Conservation (phyloP, 2,329 filamentous ascomycete species). For the Aspergillus felis region DNA sequence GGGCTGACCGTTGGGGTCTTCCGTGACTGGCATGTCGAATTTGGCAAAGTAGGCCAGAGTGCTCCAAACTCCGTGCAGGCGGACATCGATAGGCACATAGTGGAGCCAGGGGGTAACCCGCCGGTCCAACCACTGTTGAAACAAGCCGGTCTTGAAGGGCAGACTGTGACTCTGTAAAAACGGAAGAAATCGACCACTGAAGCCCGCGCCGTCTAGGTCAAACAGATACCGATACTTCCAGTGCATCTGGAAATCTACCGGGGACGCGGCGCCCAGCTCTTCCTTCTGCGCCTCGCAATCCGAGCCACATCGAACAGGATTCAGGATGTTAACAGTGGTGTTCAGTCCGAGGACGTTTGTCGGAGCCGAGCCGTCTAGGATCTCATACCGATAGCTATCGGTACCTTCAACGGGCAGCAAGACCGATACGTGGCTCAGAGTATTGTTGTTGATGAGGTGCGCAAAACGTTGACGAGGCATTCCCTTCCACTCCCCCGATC, state of each 20-base stretch:
- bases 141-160: constrained; percentile 67
- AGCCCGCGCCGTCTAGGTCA: constrained; percentile 65
- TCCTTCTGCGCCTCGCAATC: constrained; percentile 50
- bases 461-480: constrained; percentile 68
- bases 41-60: constrained; percentile 72
- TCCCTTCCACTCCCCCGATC: constrained; percentile 57
- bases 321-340: constrained; percentile 56
- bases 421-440: constrained; percentile 48
- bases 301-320: constrained; percentile 52
- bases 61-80: constrained; percentile 69
- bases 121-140: constrained; percentile 75
- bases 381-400: constrained; percentile 53
- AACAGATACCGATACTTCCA: constrained; percentile 68
- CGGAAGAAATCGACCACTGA: constrained; percentile 62
- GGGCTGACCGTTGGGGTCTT: constrained; percentile 35
- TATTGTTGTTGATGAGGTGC: constrained; percentile 63
- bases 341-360: constrained; percentile 51
- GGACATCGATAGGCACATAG: constrained; percentile 72
- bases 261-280: constrained; percentile 49
- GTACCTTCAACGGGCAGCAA: constrained; percentile 49
- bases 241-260: constrained; percentile 53
- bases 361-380: constrained; percentile 40
- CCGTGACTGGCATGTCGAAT: constrained; percentile 23
- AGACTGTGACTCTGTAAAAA: constrained; percentile 64
- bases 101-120: constrained; percentile 73